Evolutionary conservation across 2,329 filamentous ascomycete species (phyloP).

Genomic region (Dothideomycetidae sp.): DNA sequence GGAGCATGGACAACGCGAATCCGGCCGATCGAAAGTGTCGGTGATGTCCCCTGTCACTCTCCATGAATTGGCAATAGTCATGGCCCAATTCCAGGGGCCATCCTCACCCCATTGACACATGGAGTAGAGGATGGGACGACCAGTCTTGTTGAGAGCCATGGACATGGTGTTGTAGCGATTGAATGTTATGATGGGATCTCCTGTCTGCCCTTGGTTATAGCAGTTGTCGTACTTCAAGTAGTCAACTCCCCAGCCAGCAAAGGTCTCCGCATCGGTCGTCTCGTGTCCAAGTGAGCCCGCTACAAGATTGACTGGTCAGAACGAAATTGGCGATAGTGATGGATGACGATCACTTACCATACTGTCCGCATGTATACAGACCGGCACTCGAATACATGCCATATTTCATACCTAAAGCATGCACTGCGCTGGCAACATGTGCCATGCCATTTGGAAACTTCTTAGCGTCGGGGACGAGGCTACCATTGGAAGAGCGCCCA

Average conservation of each 20-base stretch:
- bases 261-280: constrained; percentile 37
- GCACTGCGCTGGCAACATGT: constrained; percentile 33
- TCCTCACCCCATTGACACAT: constrained; percentile 18
- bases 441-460: constrained; percentile 36
- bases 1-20: constrained; percentile 29
- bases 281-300: constrained; percentile 37
- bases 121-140: constrained; percentile 31
- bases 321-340: background rate
- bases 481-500: constrained; percentile 31
- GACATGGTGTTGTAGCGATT: constrained; percentile 36
- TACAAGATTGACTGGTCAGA: constrained; percentile 26
- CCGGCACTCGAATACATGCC: constrained; percentile 41
- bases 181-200: constrained; percentile 32
- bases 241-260: constrained; percentile 38
- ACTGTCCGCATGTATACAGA: constrained; percentile 26
- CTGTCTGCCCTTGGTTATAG: constrained; percentile 39
- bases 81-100: constrained; percentile 34
- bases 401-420: constrained; percentile 35
- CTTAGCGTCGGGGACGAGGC: constrained; percentile 26
- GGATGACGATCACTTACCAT: constrained; percentile 13
- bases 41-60: constrained; percentile 35
- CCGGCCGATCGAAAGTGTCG: constrained; percentile 32
- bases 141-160: constrained; percentile 33
- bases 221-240: constrained; percentile 42
- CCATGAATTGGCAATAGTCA: constrained; percentile 34